Evolutionary conservation across 331 rosid genomes (phyloP).

Genomic region (Dryas integrifolia): DNA sequence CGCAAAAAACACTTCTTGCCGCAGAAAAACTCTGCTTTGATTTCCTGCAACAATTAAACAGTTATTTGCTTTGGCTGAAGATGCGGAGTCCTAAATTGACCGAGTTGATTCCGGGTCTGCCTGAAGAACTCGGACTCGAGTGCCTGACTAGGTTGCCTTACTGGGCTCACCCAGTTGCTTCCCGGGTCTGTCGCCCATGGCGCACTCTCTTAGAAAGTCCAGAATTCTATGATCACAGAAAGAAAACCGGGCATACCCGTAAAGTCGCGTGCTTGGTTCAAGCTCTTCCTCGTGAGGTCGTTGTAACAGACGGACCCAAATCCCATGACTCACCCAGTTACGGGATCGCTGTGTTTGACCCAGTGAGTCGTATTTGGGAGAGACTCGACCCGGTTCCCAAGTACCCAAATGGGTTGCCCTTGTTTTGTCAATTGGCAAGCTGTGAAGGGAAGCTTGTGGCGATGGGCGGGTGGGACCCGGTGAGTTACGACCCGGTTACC

Average conservation of each 20-base stretch:
- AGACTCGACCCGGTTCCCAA: conserved; percentile 55
- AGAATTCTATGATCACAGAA: conserved; percentile 46
- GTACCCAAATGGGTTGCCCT: conserved; percentile 54
- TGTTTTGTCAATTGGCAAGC: conserved; percentile 60
- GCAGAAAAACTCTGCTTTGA: neutral
- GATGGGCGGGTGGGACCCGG: conserved; percentile 88
- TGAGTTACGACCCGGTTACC: conserved; percentile 46
- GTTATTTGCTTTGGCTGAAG: neutral
- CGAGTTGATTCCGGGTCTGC: conserved; percentile 57
- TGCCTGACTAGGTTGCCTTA: conserved; percentile 62
- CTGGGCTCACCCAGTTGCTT: conserved; percentile 46
- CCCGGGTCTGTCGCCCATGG: conserved; percentile 70
- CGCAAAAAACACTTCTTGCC: neutral
- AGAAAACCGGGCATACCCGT: conserved; percentile 44
- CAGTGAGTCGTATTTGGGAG: conserved; percentile 43
- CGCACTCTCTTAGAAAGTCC: conserved; percentile 47
- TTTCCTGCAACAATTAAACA: neutral
- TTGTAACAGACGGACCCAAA: conserved; percentile 15
- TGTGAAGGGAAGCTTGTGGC: conserved; percentile 58
- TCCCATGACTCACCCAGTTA: conserved; percentile 30
- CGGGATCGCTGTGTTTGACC: conserved; percentile 57
- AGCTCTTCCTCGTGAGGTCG: conserved; percentile 30
- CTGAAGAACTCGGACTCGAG: conserved; percentile 67
- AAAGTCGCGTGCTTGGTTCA: conserved; percentile 63
- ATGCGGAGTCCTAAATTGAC: conserved; percentile 8